These are phyloP conservation scores for Stromatinia cepivora DNA, from an alignment of 2,329 filamentous ascomycete species.

Conservation along the genomic window DNA sequence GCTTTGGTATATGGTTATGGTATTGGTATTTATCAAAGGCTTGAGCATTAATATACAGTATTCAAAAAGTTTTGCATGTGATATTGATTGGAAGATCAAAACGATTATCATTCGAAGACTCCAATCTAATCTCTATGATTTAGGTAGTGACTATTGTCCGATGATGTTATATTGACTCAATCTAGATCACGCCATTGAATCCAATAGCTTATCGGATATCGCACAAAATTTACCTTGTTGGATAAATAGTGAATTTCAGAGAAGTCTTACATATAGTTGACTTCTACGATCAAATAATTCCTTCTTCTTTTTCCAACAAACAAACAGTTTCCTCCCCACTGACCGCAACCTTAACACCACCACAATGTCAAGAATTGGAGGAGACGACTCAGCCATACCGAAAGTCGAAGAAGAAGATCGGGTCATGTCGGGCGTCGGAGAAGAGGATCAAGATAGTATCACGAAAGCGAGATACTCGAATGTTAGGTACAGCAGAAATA, in stretches of 20 bases:
- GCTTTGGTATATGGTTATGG: background rate
- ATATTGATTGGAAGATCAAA: background rate
- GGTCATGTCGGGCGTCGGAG: background rate
- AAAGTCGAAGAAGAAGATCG: background rate
- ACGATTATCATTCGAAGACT: background rate
- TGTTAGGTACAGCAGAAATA: background rate
- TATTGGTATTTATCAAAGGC: background rate
- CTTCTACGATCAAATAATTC: background rate
- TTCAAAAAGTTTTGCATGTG: background rate
- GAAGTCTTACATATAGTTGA: background rate
- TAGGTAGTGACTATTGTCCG: background rate
- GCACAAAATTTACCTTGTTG: background rate
- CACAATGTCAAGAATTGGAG: background rate
- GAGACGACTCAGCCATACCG: background rate
- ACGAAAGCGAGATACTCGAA: background rate
- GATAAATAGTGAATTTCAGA: slow-evolving; percentile 6
- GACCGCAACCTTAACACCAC: background rate
- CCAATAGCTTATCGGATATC: background rate
- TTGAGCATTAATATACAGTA: background rate
- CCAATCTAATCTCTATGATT: background rate
- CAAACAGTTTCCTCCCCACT: background rate
- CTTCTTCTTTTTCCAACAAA: background rate
- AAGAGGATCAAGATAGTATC: background rate
- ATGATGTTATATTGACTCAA: background rate
- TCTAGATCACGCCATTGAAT: background rate